These are phyloP conservation scores for Apophysomyces elegans DNA, from an alignment of 371 early-diverging fungal species.

Conservation along the genomic window DNA sequence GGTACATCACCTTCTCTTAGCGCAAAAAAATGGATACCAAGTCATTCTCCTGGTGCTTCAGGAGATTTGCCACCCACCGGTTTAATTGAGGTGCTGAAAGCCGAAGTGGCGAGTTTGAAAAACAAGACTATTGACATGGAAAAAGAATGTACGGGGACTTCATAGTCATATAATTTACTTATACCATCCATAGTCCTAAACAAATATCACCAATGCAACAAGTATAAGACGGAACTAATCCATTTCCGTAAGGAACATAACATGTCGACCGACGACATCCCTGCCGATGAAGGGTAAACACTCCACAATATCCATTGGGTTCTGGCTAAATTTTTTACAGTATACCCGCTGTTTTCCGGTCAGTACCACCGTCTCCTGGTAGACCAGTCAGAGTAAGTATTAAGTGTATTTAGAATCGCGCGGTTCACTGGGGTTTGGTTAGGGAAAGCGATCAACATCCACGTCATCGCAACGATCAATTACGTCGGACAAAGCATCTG, in stretches of 20 bases:
- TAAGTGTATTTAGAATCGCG: background rate
- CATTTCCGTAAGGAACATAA: conserved; percentile 69
- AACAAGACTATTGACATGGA: conserved; percentile 69
- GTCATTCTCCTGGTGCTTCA: conserved; percentile 52
- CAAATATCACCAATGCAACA: conserved; percentile 72
- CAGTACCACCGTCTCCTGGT: conserved; percentile 52
- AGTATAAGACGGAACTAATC: conserved; percentile 71
- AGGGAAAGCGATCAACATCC: conserved; percentile 50
- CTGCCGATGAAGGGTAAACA: conserved; percentile 58
- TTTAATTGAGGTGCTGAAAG: conserved; percentile 69
- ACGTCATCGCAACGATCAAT: conserved; percentile 54
- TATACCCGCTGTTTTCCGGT: conserved; percentile 51
- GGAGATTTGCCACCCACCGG: conserved; percentile 48
- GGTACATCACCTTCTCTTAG: conserved; percentile 38
- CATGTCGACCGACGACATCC: conserved; percentile 59
- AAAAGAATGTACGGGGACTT: conserved; percentile 64
- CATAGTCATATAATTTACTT: background rate
- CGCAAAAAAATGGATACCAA: conserved; percentile 58
- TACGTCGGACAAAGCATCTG: conserved; percentile 44
- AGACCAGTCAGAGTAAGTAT: conserved; percentile 44
- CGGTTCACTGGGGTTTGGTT: background rate
- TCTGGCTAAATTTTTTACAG: conserved; percentile 15
- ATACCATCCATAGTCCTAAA: conserved; percentile 46
- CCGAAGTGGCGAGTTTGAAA: conserved; percentile 68
- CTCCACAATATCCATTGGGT: background rate